Conservation (phyloP, 495 filamentous ascomycete genomes). For the Tuber brumale region DNA sequence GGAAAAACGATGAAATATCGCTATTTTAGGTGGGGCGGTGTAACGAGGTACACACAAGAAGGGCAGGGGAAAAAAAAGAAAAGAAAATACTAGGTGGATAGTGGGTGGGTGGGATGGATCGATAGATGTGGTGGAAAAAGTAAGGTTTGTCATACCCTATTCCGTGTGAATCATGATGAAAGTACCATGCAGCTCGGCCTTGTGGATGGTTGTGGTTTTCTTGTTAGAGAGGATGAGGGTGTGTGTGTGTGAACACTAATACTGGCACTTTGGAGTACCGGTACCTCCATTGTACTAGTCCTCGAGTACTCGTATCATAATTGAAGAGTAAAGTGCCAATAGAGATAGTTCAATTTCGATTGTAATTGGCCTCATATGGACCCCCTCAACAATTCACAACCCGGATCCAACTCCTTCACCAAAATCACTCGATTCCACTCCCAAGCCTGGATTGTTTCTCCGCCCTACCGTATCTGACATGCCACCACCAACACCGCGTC, state of each 20-base stretch:
- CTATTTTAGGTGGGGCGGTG: constrained; percentile 4
- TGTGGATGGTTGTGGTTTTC: background rate
- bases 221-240: background rate
- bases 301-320: too few species aligned
- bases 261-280: background rate
- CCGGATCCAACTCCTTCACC: background rate
- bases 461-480: background rate
- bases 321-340: too few species aligned
- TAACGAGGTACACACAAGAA: background rate
- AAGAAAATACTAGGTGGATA: background rate
- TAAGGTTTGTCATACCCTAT: background rate
- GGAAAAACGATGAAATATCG: background rate
- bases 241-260: too few species aligned
- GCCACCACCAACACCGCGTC: background rate
- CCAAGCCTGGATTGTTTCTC: background rate
- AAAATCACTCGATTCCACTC: background rate
- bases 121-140: constrained; percentile 1
- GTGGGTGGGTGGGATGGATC: background rate
- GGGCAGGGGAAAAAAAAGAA: background rate
- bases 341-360: background rate
- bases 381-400: background rate
- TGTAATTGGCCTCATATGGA: background rate
- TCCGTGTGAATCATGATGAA: constrained; percentile 1
- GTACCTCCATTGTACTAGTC: background rate
- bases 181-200: background rate